phyloP scores from a whole-genome alignment of 1,284 basidiomycete genomes.

The Cutaneotrichosporon cutaneum region DNA sequence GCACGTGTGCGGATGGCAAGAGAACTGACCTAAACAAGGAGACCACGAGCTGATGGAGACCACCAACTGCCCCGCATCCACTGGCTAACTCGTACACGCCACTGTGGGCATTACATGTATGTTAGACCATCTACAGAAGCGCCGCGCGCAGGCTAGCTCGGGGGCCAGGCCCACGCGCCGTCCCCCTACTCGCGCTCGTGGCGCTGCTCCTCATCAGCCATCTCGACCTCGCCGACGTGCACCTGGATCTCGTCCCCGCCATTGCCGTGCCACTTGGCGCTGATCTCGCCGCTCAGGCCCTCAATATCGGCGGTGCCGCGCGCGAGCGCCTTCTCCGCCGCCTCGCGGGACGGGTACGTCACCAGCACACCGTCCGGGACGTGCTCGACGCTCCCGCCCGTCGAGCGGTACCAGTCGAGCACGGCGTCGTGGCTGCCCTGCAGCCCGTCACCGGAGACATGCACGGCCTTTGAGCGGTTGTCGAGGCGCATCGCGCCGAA shows the following conservation, averaged over 20 bases:
- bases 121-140: background rate
- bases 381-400: constrained; percentile 42
- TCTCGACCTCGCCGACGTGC: constrained; percentile 17
- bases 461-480: constrained; percentile 78
- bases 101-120: constrained; percentile 2
- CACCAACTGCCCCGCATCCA: too few relatives aligned
- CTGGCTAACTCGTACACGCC: constrained; percentile 1
- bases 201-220: constrained; percentile 20
- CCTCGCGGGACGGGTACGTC: constrained; percentile 43
- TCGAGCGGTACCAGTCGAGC: constrained; percentile 77
- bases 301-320: constrained; percentile 42
- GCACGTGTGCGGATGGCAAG: too few relatives aligned
- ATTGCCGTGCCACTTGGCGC: constrained; percentile 35
- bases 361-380: constrained; percentile 33
- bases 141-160: too few relatives aligned
- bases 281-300: constrained; percentile 27
- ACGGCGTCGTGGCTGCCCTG: constrained; percentile 57
- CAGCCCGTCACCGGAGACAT: constrained; percentile 65
- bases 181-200: constrained; percentile 19
- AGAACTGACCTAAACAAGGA: too few relatives aligned
- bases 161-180: too few relatives aligned
- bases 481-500: constrained; percentile 71
- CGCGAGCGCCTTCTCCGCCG: constrained; percentile 49
- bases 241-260: constrained; percentile 6
- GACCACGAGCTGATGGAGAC: too few relatives aligned